A percentile compares a stretch with the other conserved stretches of the same genome.
These are phyloP conservation scores for Plenodomus lindquistii DNA, from an alignment of 2,329 filamentous ascomycete genomes.

Conservation along the genomic window DNA sequence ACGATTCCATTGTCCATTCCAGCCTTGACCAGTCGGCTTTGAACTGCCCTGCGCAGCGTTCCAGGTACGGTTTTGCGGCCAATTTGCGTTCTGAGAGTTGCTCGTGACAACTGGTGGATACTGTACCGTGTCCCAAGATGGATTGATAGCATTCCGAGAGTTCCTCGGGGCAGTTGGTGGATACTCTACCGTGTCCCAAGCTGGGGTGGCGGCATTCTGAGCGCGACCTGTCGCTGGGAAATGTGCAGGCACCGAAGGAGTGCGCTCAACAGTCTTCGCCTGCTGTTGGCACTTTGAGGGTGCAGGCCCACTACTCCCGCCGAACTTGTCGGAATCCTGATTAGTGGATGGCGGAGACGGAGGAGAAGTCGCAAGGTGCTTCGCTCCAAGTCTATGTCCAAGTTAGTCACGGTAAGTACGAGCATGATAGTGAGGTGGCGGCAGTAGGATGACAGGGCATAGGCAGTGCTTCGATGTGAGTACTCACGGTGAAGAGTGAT, in stretches of 20 bases:
- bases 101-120: too few species aligned
- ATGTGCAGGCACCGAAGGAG: too few species aligned
- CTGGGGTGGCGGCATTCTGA: neutral
- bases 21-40: too few species aligned
- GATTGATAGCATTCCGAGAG: conserved; percentile 16
- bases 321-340: neutral
- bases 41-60: too few species aligned
- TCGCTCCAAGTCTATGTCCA: neutral
- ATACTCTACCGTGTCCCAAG: conserved; percentile 14
- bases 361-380: neutral
- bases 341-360: conserved; percentile 6
- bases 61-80: too few species aligned
- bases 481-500: conserved; percentile 15
- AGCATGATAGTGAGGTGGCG: neutral
- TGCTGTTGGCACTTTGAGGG: neutral
- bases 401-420: neutral
- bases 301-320: conserved; percentile 4
- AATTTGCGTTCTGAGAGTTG: too few species aligned
- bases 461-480: neutral
- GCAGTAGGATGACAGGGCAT: neutral
- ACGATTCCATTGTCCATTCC: too few species aligned
- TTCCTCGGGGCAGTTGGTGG: conserved; percentile 3
- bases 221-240: conserved; percentile 2
- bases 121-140: too few species aligned
- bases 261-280: neutral